A percentile compares a stretch with the other conserved stretches of the same genome.
Evolutionary conservation across 2,329 filamentous ascomycete genomes (phyloP).

Genomic region (Epichloe bromicola): DNA sequence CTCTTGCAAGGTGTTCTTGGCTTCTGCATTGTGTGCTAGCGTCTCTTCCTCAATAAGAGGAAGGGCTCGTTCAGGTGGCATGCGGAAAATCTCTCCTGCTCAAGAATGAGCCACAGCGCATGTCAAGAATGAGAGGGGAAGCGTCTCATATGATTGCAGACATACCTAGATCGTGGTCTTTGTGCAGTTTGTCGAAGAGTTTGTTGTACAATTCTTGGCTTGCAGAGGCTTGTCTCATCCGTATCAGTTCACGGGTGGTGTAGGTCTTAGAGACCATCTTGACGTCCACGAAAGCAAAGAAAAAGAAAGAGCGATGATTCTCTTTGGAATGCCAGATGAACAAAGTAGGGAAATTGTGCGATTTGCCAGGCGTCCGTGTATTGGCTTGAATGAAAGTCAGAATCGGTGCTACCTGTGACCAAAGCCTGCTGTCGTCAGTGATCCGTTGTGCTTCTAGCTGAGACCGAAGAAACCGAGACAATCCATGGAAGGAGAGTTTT

Average conservation of each 20-base stretch:
- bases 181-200: slow-evolving; percentile 22
- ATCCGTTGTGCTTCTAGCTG: slow-evolving; percentile 16
- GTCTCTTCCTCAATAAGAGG: slow-evolving; percentile 20
- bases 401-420: slow-evolving; percentile 18
- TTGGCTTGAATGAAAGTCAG: slow-evolving; percentile 21
- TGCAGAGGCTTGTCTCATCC: slow-evolving; percentile 16
- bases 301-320: slow-evolving; percentile 24
- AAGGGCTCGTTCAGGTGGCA: slow-evolving; percentile 14
- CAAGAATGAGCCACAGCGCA: background rate
- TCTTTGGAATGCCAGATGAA: slow-evolving; percentile 25
- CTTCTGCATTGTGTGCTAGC: slow-evolving; percentile 6
- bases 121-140: background rate
- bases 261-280: slow-evolving; percentile 32
- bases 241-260: slow-evolving; percentile 30
- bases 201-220: slow-evolving; percentile 15
- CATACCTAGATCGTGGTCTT: slow-evolving; percentile 29
- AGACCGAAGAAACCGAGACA: slow-evolving; percentile 15
- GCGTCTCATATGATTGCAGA: background rate
- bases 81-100: slow-evolving; percentile 20
- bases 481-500: slow-evolving; percentile 6
- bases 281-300: slow-evolving; percentile 26
- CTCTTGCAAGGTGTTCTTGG: slow-evolving; percentile 6
- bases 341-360: slow-evolving; percentile 22
- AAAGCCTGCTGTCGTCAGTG: slow-evolving; percentile 18
- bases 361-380: slow-evolving; percentile 8